Base-by-base conservation (phyloP, 1,284 basidiomycete genomes). In the Porodaedalea pini region DNA sequence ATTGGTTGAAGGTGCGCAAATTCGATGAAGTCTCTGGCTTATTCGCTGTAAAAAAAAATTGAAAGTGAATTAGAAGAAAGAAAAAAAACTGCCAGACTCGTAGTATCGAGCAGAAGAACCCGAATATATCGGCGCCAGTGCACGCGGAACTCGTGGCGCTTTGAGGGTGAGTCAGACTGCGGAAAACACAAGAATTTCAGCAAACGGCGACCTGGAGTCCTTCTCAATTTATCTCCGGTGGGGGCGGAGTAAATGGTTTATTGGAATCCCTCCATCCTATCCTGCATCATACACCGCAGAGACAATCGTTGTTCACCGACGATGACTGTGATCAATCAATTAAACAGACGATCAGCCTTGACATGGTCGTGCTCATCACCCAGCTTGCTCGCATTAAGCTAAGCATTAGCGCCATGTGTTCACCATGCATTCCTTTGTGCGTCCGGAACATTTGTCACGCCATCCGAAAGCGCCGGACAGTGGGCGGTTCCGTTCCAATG, bases 361-460 rank as follows among this genome's bases (percentile, higher is more conserved):
- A 41, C 40, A 44, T 23, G 25, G 41, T 44, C 41, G 25, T 44
- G 7, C 11, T 44, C 19, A 44, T 44, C 19, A 2, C 4, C 13
- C n/a, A 23, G 41, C 23, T 44, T 23, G 2, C 17, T 23, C 3
- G 1, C n/a, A 21, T 10, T 23, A 11, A 3, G 13, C 21, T 44
- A 5, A 23, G 19, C 45, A 47, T 44, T 32, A 13, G 31, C 39
- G 17, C 27, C 29, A 29, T 44, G n/a, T 32, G 27, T 27, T 44
- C 13, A 4, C 29, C 34, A 17, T 31, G 25, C 17, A 25, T n/a
- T 19, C n/a, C 25, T n/a, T 36, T 25, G 44, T 6, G 15, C 8
- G 7, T 19, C 19, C 51, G 51, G 51, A 54, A 25, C 29, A 54
- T 54, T 54, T 54, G 51, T 54, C 51, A 54, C 41, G 15, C 13